Base-by-base conservation (phyloP, 129 eudicot species). In the Heracleum sosnowskyi region DNA sequence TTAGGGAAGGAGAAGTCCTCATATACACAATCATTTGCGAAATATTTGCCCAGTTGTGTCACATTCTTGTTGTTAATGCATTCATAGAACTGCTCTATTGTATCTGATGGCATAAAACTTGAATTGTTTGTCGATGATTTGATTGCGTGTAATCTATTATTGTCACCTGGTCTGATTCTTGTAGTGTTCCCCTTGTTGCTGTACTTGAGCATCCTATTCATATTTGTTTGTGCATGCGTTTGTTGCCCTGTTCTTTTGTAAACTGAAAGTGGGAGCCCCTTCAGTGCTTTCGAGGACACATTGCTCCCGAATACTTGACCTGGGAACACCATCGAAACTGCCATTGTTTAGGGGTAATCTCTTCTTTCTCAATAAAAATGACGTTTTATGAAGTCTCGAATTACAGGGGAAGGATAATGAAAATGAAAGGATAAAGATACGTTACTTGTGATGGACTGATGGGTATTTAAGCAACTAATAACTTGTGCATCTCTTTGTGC, bases 1-100 rank as follows among this genome's bases (percentile, higher is more conserved):
- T 80, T 86, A 13, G 90, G 86, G 72, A 90, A 91, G 60, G 92
- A 84, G 76, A 49, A 88, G 77, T 94, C 98, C 78, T 91, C 91
- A 15, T 85, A 86, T 77, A 81, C 51, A 62, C 98, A 94, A 80
- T 91, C 92, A 11, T 82, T 77, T 0, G 96, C 84, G 26, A 94
- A 70, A 80, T 88, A 83, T 51, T 49, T 73, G 36, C 75, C 89
- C 36, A 91, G 80, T 82, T 81, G 79, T 42, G 75, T 90, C 41
- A 83, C 22, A 66, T 91, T 83, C 81, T 85, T 89, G 75, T 89
- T 78, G 24, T 93, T 91, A 73, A 91, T 84, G 81, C 88, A 83
- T 40, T 83, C 71, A 84, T 90, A 94, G 69, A 94, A 91, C 66
- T 72, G 80, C 80, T 74, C 84, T 28, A 94, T 74, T 20, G 88